Conservation (phyloP, 257 asterid species). For the Solanum habrochaites region DNA sequence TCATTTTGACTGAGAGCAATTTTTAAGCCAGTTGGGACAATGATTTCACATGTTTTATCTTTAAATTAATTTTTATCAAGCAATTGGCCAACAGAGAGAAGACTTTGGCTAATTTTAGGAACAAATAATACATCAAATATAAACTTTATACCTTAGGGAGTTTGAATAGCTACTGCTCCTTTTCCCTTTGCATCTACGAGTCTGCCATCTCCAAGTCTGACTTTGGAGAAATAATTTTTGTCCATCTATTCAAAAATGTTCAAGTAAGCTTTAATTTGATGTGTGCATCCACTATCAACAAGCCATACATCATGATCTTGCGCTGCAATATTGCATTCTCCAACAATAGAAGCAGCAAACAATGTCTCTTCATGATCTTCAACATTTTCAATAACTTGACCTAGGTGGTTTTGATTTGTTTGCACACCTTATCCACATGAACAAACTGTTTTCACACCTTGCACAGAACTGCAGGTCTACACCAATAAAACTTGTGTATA, state of each 20-base stretch:
- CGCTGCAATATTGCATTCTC: not conserved
- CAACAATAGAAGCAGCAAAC: not conserved
- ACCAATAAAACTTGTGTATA: not conserved
- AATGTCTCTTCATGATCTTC: not conserved
- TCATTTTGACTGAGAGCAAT: not conserved
- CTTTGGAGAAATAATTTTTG: not conserved
- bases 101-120: not conserved
- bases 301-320: too few species aligned
- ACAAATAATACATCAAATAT: not conserved
- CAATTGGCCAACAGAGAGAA: not conserved
- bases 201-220: not conserved
- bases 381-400: not conserved
- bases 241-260: not conserved
- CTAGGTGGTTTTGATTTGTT: not conserved
- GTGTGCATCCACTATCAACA: too few species aligned
- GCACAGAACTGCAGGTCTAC: not conserved
- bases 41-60: not conserved
- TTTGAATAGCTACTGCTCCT: not conserved
- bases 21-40: not conserved
- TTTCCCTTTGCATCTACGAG: not conserved
- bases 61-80: not conserved
- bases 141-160: not conserved
- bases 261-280: too few species aligned
- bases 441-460: not conserved
- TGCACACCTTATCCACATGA: not conserved